These are phyloP conservation scores for Dothidotthia symphoricarpi DNA, from an alignment of 2,329 filamentous ascomycete genomes.

Conservation along the genomic window DNA sequence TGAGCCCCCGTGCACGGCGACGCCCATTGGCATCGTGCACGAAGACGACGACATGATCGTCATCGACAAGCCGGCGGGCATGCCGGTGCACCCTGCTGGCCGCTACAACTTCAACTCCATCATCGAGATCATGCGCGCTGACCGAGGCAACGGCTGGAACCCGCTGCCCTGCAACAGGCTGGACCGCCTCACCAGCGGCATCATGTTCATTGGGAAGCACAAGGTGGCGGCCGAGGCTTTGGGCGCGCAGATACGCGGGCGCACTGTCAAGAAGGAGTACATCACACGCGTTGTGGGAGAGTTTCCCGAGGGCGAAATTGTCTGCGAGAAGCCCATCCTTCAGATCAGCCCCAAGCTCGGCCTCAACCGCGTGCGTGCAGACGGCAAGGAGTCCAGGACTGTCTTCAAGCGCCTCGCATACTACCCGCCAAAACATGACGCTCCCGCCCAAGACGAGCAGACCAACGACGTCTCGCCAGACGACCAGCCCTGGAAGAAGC, in stretches of 20 bases:
- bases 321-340: constrained; percentile 91
- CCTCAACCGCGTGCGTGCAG: constrained; percentile 89
- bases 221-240: constrained; percentile 75
- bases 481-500: constrained; percentile 52
- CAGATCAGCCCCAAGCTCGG: constrained; percentile 94
- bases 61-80: constrained; percentile 92
- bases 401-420: constrained; percentile 93
- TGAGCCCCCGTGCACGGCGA: constrained; percentile 84
- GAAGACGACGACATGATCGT: constrained; percentile 93
- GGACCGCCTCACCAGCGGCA: constrained; percentile 87
- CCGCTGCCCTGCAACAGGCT: constrained; percentile 84
- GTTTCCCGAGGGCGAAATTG: constrained; percentile 86
- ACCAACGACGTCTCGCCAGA: constrained; percentile 22
- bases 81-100: constrained; percentile 92
- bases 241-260: constrained; percentile 69
- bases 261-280: constrained; percentile 93
- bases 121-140: constrained; percentile 85
- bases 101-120: constrained; percentile 95
- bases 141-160: constrained; percentile 60
- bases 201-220: constrained; percentile 97
- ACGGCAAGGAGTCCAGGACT: constrained; percentile 83
- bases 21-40: constrained; percentile 77
- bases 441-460: constrained; percentile 10
- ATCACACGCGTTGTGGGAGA: constrained; percentile 85
- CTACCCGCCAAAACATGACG: constrained; percentile 61